phyloP scores from a whole-genome alignment of 805 yeast species.

The Cyberlindnera suaveolens region DNA sequence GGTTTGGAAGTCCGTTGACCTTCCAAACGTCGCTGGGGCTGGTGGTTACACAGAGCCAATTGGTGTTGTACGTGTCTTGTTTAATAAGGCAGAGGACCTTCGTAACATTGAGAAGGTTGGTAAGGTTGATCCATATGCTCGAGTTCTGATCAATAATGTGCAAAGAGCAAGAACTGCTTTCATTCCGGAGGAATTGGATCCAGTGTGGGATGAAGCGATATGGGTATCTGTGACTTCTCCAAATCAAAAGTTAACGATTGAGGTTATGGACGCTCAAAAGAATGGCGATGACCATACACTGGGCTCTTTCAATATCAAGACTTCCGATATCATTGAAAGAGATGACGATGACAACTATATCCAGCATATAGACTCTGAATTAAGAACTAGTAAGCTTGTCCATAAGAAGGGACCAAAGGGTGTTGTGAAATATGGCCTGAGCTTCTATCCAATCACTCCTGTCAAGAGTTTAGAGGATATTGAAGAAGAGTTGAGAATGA shows the following conservation, averaged over 20 bases:
- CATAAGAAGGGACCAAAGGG: conserved; percentile 84
- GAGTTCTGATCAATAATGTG: conserved; percentile 71
- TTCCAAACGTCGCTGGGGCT: conserved; percentile 60
- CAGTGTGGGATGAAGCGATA: conserved; percentile 78
- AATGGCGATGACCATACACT: conserved; percentile 77
- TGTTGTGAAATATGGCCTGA: conserved; percentile 58
- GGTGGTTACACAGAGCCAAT: conserved; percentile 90
- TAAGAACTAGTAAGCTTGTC: conserved; percentile 57
- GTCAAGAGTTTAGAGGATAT: conserved; percentile 74
- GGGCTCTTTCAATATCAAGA: conserved; percentile 71
- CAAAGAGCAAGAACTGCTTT: conserved; percentile 74
- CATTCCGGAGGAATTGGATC: conserved; percentile 59
- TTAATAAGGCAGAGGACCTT: conserved; percentile 67
- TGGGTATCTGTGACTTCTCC: conserved; percentile 80
- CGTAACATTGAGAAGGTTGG: conserved; percentile 86
- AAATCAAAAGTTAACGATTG: conserved; percentile 75
- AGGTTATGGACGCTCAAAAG: conserved; percentile 87
- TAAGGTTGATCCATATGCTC: conserved; percentile 85
- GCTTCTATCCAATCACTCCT: conserved; percentile 81
- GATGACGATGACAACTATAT: conserved; percentile 55
- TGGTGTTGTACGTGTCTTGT: conserved; percentile 76
- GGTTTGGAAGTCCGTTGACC: conserved; percentile 80
- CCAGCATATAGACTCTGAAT: conserved; percentile 49
- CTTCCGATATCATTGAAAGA: conserved; percentile 60
- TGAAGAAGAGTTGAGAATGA: conserved; percentile 44